phyloP scores from a whole-genome alignment of 495 filamentous ascomycete species.

The Aspergillus wentii region DNA sequence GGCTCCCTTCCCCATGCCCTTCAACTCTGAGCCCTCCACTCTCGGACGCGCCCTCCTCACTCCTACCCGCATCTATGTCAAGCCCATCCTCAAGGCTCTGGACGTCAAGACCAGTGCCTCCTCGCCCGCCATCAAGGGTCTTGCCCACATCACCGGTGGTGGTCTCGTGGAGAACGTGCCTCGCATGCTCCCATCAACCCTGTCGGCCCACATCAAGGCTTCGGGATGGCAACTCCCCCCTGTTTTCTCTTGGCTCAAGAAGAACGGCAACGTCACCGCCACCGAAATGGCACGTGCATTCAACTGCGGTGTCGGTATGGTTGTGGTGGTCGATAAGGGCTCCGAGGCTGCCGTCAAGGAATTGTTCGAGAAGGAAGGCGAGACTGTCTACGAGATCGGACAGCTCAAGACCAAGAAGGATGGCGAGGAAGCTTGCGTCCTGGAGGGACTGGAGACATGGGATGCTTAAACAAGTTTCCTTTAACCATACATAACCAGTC shows the following conservation, averaged over 20 bases:
- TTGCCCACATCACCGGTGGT: constrained; percentile 94
- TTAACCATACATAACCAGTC: too few species aligned
- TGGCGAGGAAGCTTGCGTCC: constrained; percentile 58
- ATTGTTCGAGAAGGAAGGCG: constrained; percentile 57
- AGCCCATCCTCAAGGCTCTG: constrained; percentile 59
- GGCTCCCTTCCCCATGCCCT: constrained; percentile 67
- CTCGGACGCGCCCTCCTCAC: constrained; percentile 73
- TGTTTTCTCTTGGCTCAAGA: constrained; percentile 81
- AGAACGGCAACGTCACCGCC: constrained; percentile 64
- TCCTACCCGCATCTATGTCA: constrained; percentile 79
- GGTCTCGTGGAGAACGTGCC: constrained; percentile 90
- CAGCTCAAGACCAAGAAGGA: constrained; percentile 49
- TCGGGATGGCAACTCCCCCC: constrained; percentile 62
- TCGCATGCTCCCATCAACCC: constrained; percentile 73
- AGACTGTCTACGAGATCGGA: constrained; percentile 75
- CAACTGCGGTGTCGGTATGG: constrained; percentile 93
- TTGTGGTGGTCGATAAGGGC: constrained; percentile 64
- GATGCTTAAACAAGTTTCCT: too few species aligned
- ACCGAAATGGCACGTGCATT: constrained; percentile 85
- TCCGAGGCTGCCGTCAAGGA: constrained; percentile 48
- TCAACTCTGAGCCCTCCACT: constrained; percentile 26
- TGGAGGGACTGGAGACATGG: constrained; percentile 72
- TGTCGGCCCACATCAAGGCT: constrained; percentile 75
- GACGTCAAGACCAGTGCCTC: constrained; percentile 32
- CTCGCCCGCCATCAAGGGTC: constrained; percentile 83